Percentiles rank a stretch among this genome's conserved stretches.
phyloP scores from a whole-genome alignment of 768 basidiomycete genomes.

The Hypholoma fasciculare region DNA sequence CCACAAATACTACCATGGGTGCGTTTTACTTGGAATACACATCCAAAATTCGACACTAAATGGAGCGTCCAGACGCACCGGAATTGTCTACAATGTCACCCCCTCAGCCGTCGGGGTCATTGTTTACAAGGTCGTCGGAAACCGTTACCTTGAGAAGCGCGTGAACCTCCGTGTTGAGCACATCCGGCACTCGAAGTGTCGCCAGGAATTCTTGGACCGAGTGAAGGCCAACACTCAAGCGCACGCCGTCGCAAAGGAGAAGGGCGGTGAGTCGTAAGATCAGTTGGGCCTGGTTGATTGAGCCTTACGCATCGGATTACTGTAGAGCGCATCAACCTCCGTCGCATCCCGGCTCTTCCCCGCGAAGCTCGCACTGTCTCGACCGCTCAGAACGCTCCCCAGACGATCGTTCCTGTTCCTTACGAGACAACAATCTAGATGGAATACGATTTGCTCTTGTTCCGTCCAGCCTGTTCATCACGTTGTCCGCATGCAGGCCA shows the following conservation, averaged over 20 bases:
- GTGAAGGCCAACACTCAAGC: conserved; percentile 89
- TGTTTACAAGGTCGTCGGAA: conserved; percentile 97
- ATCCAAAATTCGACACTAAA: background rate
- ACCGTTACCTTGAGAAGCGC: conserved; percentile 98
- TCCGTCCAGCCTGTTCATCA: conserved; percentile 19
- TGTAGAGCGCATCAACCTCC: conserved; percentile 78
- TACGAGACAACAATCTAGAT: conserved; percentile 97
- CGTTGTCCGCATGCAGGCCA: conserved; percentile 19
- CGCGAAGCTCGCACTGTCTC: conserved; percentile 79
- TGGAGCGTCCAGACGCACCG: conserved; percentile 74
- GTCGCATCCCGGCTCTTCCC: conserved; percentile 83
- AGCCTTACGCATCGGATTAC: background rate
- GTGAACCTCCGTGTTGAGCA: conserved; percentile 98
- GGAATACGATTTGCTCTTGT: conserved; percentile 18
- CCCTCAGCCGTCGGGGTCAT: conserved; percentile 94
- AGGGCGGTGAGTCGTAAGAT: conserved; percentile 67
- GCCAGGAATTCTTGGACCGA: conserved; percentile 95
- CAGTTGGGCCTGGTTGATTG: background rate
- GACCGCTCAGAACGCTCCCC: conserved; percentile 71
- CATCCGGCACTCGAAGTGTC: conserved; percentile 93
- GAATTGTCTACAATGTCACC: conserved; percentile 98
- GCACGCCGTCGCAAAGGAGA: conserved; percentile 85
- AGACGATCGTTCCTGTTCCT: conserved; percentile 89
- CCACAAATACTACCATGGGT: conserved; percentile 99
- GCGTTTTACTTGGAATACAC: conserved; percentile 30